Conservation (phyloP, 306 rosid genomes). For the Begonia fuchsioides region DNA sequence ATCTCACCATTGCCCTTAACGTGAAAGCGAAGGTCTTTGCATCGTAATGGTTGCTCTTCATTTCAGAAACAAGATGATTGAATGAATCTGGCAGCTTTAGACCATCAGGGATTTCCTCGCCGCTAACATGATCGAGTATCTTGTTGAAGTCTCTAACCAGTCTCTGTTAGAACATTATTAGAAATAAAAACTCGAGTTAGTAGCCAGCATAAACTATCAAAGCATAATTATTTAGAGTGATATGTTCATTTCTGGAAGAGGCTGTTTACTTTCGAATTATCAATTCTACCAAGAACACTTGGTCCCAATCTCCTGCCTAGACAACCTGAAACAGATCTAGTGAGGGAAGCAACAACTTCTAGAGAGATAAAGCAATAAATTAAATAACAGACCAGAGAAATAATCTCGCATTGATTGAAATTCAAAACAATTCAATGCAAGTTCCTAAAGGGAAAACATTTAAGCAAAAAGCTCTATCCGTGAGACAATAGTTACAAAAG, state of each 20-base stretch:
- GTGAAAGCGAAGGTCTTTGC: constrained; percentile 67
- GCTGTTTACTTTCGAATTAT: constrained; percentile 81
- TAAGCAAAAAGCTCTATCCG: too few species aligned
- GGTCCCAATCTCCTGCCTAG: constrained; percentile 99
- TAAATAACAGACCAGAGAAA: too few species aligned
- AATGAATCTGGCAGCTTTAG: constrained; percentile 72
- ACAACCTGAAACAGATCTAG: constrained; percentile 47
- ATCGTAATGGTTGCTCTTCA: constrained; percentile 72
- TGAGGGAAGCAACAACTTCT: too few species aligned
- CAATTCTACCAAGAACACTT: constrained; percentile 84
- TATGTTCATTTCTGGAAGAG: too few species aligned
- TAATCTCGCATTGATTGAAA: too few species aligned
- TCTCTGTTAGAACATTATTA: constrained; percentile 45
- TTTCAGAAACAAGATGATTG: constrained; percentile 69
- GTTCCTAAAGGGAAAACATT: too few species aligned
- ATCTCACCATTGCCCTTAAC: constrained; percentile 83
- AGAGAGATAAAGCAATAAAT: too few species aligned
- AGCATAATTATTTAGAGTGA: constrained; percentile 1
- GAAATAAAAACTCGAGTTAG: constrained; percentile 17
- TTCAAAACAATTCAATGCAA: too few species aligned
- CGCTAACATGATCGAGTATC: constrained; percentile 73
- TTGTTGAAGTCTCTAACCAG: constrained; percentile 77
- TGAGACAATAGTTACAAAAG: too few species aligned
- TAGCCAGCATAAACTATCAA: constrained; percentile 3
- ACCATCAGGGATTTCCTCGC: constrained; percentile 67